Evolutionary conservation across 2,329 filamentous ascomycete genomes (phyloP).

Genomic region (Rasamsonia emersonii): DNA sequence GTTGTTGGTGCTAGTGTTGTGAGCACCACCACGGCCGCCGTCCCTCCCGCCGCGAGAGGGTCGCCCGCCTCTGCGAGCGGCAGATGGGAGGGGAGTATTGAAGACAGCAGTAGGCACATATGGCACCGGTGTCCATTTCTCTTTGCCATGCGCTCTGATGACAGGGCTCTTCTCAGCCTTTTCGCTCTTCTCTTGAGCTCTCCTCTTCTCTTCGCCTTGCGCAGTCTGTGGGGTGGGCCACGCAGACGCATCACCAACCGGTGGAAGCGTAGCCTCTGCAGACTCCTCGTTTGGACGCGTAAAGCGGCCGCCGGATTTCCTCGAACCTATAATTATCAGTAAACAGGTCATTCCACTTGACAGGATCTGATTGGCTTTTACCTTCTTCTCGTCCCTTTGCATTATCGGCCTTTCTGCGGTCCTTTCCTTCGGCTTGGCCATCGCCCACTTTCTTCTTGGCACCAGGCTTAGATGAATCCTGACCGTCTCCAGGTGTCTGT

Average conservation of each 20-base stretch:
- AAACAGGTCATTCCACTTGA: neutral
- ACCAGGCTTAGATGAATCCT: constrained; percentile 30
- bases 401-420: constrained; percentile 27
- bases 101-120: constrained; percentile 81
- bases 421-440: constrained; percentile 22
- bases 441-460: constrained; percentile 32
- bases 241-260: constrained; percentile 65
- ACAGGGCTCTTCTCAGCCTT: constrained; percentile 54
- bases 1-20: constrained; percentile 22
- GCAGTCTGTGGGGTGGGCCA: constrained; percentile 89
- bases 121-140: constrained; percentile 75
- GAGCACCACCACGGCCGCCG: constrained; percentile 35
- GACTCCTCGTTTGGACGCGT: constrained; percentile 11
- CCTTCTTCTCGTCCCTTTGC: constrained; percentile 35
- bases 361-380: constrained; percentile 9
- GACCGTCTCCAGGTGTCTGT: constrained; percentile 27
- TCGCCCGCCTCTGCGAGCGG: constrained; percentile 47
- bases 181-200: constrained; percentile 55
- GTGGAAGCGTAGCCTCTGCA: constrained; percentile 41
- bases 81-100: constrained; percentile 61
- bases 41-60: constrained; percentile 49
- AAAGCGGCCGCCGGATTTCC: constrained; percentile 11
- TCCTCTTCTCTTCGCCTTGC: constrained; percentile 68
- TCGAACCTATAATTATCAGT: constrained; percentile 11
- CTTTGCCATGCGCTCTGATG: constrained; percentile 57